A percentile compares a stretch with the other conserved stretches of the same genome.
phyloP scores from a whole-genome alignment of 257 asterid genomes.

The Fraxinus quadrangulata region DNA sequence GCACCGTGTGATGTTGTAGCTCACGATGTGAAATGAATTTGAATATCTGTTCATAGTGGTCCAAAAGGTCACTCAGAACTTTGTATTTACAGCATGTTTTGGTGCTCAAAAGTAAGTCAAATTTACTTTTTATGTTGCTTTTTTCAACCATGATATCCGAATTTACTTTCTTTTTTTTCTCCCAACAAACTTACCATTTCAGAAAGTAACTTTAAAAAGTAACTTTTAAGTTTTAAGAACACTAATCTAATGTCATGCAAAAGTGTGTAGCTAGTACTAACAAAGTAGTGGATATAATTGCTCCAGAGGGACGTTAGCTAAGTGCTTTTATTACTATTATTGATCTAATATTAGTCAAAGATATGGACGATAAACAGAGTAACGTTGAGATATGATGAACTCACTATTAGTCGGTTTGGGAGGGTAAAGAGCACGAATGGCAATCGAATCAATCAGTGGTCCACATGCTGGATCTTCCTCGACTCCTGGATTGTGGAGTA shows the following conservation, averaged over 20 bases:
- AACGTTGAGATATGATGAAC: neutral
- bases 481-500: constrained; percentile 84
- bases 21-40: neutral
- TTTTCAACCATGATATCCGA: neutral
- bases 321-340: too few species aligned
- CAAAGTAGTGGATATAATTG: neutral
- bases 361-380: neutral
- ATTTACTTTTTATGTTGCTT: neutral
- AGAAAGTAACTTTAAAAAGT: neutral
- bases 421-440: constrained; percentile 74
- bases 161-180: too few species aligned
- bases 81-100: neutral
- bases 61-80: neutral
- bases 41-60: neutral
- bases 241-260: neutral
- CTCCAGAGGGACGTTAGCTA: neutral
- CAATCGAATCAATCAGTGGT: constrained; percentile 82
- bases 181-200: neutral
- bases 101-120: neutral
- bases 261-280: neutral
- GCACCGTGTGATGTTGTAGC: neutral
- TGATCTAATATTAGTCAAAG: neutral
- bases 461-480: constrained; percentile 99
- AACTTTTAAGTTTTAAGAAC: neutral
- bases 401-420: constrained; percentile 75